Conservation (phyloP, 2,329 filamentous ascomycete genomes). For the Cladosporium colombiae region DNA sequence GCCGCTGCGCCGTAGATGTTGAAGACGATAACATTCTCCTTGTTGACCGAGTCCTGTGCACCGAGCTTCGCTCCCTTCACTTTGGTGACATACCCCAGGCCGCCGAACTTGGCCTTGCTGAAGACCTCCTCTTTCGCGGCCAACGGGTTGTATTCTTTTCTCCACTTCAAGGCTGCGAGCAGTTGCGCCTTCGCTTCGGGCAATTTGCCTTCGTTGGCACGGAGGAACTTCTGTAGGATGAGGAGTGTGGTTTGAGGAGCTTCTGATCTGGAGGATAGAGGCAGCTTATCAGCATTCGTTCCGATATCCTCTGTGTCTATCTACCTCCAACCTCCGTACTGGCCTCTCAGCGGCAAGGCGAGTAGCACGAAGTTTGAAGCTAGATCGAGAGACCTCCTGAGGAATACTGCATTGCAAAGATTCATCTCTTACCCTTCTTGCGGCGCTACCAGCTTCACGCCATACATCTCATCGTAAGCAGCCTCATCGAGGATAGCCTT, state of each 20-base stretch:
- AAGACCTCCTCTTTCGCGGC: slow-evolving; percentile 64
- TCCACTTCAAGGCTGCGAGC: slow-evolving; percentile 76
- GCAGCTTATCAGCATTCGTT: slow-evolving; percentile 20
- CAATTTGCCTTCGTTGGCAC: slow-evolving; percentile 79
- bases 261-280: slow-evolving; percentile 24
- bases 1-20: slow-evolving; percentile 87
- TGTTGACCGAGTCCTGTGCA: slow-evolving; percentile 45
- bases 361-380: no score
- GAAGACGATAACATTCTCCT: slow-evolving; percentile 76
- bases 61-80: slow-evolving; percentile 54
- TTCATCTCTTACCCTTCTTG: slow-evolving; percentile 27
- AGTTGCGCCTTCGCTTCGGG: slow-evolving; percentile 77
- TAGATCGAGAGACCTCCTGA: no score
- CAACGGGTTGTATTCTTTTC: slow-evolving; percentile 71
- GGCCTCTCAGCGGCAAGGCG: no score
- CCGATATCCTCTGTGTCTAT: not conserved
- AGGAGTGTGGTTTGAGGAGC: slow-evolving; percentile 73
- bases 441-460: slow-evolving; percentile 61
- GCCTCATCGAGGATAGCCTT: slow-evolving; percentile 58
- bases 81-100: slow-evolving; percentile 78
- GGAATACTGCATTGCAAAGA: no score
- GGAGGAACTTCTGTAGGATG: slow-evolving; percentile 88
- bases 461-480: slow-evolving; percentile 80
- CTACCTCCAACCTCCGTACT: no score
- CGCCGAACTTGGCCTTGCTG: slow-evolving; percentile 69